Evolutionary conservation across 176 grass and related monocot species (phyloP).

Genomic region (Musa itinerans): DNA sequence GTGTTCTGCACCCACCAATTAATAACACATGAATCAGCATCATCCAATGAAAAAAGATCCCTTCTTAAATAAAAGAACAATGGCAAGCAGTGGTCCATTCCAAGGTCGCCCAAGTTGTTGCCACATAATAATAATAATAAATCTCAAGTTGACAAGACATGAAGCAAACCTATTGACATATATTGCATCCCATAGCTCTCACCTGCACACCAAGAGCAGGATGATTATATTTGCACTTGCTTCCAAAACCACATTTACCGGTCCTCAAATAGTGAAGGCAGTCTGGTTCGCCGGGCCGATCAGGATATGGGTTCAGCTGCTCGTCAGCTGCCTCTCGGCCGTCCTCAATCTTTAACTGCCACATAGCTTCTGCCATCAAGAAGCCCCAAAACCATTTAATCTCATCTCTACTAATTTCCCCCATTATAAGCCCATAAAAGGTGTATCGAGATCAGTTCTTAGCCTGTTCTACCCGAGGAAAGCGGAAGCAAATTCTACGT

Average conservation of each 20-base stretch:
- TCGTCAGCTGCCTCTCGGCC: neutral
- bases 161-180: neutral
- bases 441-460: neutral
- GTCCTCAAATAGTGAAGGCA: constrained; percentile 14
- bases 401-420: neutral
- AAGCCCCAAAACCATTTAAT: neutral
- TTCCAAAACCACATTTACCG: constrained; percentile 16
- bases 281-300: constrained; percentile 21
- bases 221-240: constrained; percentile 23
- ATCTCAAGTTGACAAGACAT: neutral
- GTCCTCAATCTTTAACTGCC: constrained; percentile 15
- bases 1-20: neutral
- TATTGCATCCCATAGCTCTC: neutral
- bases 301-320: constrained; percentile 1
- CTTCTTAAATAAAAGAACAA: neutral
- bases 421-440: neutral
- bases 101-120: neutral
- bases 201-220: neutral
- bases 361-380: constrained; percentile 11
- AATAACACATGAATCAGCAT: neutral
- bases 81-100: neutral
- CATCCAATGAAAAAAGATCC: neutral
- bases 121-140: neutral
- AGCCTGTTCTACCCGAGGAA: neutral
- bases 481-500: neutral